Percentiles rank a stretch among this genome's conserved stretches.
phyloP scores from a whole-genome alignment of 768 basidiomycete species.

The Suillus hirtellus region DNA sequence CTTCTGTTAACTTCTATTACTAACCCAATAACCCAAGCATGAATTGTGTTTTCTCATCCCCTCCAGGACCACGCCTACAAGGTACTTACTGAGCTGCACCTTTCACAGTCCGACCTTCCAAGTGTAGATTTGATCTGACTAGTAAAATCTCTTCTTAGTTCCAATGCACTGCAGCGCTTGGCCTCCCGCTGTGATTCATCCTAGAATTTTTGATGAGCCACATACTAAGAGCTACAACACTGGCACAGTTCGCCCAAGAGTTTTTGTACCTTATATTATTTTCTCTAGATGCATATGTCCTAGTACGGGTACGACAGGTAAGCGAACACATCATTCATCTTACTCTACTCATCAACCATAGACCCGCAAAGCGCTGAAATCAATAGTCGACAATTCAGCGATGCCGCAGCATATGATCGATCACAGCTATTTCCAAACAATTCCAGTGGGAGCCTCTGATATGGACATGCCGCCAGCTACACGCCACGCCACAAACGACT shows the following conservation, averaged over 20 bases:
- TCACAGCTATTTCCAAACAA: conserved; percentile 46
- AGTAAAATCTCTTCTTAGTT: not conserved
- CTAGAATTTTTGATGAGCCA: not conserved
- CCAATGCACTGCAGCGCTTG: not conserved
- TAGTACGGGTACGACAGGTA: conserved; percentile 38
- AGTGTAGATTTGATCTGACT: not conserved
- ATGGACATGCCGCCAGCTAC: conserved; percentile 36
- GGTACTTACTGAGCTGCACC: not conserved
- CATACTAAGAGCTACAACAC: not conserved
- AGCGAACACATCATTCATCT: conserved; percentile 7
- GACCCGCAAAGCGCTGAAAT: conserved; percentile 42
- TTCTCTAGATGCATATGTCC: conserved; percentile 36
- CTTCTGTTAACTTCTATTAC: not conserved
- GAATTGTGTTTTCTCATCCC: not conserved
- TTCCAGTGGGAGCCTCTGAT: conserved; percentile 26
- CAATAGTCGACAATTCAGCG: conserved; percentile 43
- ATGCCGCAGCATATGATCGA: conserved; percentile 51
- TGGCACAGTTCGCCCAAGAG: conserved; percentile 37
- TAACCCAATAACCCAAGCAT: too few species aligned
- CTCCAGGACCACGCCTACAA: not conserved
- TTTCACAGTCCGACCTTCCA: not conserved
- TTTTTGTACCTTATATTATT: conserved; percentile 31
- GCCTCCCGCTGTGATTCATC: not conserved
- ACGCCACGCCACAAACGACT: conserved; percentile 43
- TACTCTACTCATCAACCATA: conserved; percentile 19